Conservation (phyloP, 345 rosid genomes). For the Microthlaspi erraticum region DNA sequence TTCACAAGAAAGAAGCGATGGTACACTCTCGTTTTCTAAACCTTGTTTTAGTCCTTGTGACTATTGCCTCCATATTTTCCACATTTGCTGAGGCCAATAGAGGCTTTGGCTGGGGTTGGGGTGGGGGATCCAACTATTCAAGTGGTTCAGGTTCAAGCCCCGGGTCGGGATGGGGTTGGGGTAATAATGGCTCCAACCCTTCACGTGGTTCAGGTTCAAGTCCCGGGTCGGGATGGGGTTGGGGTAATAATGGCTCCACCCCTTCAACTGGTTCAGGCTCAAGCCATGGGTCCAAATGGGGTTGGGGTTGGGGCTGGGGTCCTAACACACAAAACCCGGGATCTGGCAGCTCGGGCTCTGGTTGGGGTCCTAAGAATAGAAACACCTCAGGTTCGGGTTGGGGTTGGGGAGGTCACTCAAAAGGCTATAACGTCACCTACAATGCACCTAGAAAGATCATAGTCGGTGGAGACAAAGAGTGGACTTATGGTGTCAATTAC, state of each 20-base stretch:
- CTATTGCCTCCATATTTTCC: constrained; percentile 20
- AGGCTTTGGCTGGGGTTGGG: constrained; percentile 44
- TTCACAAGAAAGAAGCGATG: constrained; percentile 21
- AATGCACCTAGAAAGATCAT: constrained; percentile 49
- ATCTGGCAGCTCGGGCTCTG: constrained; percentile 15
- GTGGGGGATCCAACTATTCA: constrained; percentile 39
- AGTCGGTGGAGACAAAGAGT: constrained; percentile 71
- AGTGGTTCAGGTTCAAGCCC: constrained; percentile 34
- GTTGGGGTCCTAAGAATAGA: constrained; percentile 18
- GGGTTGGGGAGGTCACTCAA: constrained; percentile 36
- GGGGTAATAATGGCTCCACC: no score
- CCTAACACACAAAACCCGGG: constrained; percentile 13
- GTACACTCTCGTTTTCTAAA: constrained; percentile 18
- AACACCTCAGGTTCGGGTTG: constrained; percentile 27
- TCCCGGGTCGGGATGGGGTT: constrained; percentile 35
- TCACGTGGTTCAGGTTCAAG: constrained; percentile 28
- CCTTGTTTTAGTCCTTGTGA: constrained; percentile 24
- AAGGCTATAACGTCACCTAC: constrained; percentile 31
- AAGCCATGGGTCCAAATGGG: no score
- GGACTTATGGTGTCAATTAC: constrained; percentile 72
- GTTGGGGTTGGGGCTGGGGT: constrained; percentile 34
- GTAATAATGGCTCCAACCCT: constrained; percentile 32
- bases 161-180: constrained; percentile 31
- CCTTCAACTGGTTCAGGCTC: no score
- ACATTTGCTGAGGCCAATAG: constrained; percentile 40